Percentiles rank a stretch among this genome's conserved stretches.
Evolutionary conservation across 768 basidiomycete species (phyloP).

Genomic region (Cystobasidium ongulense): DNA sequence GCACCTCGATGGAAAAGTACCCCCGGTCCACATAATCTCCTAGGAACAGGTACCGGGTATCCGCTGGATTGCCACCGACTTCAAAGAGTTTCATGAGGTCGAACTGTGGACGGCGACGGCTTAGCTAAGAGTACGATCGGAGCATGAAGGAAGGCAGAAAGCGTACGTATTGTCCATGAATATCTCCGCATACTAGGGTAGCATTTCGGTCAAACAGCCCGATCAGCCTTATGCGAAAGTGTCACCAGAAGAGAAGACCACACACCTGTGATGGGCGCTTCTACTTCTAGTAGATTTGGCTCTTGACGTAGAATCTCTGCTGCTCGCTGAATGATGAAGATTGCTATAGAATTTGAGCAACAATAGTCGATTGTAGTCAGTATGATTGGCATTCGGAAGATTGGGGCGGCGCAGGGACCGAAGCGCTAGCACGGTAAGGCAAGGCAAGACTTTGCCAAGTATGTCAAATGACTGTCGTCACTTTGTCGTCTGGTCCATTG

Average conservation of each 20-base stretch:
- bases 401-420: no score
- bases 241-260: constrained; percentile 31
- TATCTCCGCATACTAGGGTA: constrained; percentile 79
- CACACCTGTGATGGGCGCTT: constrained; percentile 93
- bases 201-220: background rate
- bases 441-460: no score
- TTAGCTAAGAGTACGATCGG: background rate
- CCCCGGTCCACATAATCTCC: constrained; percentile 91
- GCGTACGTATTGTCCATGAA: constrained; percentile 93
- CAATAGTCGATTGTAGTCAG: background rate
- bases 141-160: background rate
- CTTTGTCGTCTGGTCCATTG: no score
- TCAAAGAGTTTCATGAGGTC: constrained; percentile 93
- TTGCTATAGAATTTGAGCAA: constrained; percentile 48
- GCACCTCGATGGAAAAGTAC: constrained; percentile 84
- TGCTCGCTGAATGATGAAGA: constrained; percentile 85
- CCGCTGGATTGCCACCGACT: constrained; percentile 87
- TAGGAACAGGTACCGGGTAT: constrained; percentile 82
- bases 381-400: background rate
- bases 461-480: no score
- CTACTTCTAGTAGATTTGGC: constrained; percentile 83
- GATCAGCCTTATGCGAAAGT: background rate
- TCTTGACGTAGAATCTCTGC: constrained; percentile 73
- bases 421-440: no score
- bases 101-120: constrained; percentile 52